Evolutionary conservation across 345 rosid species (phyloP).

Genomic region (Eucalyptus fibrosa): DNA sequence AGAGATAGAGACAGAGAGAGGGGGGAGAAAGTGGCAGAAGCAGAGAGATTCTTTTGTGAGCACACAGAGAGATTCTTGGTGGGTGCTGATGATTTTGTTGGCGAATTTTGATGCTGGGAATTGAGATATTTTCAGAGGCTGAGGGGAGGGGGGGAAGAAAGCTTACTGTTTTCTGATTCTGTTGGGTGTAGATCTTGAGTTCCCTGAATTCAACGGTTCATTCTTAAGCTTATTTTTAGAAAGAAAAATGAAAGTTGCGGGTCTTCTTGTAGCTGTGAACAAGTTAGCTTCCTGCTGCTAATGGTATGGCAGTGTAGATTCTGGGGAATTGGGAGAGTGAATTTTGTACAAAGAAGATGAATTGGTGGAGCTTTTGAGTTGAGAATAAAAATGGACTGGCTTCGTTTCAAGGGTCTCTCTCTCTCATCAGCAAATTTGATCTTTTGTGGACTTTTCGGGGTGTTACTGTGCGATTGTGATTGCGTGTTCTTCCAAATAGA

Average conservation of each 20-base stretch:
- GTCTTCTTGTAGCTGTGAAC: background rate
- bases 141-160: background rate
- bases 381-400: background rate
- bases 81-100: background rate
- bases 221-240: background rate
- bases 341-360: background rate
- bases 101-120: background rate
- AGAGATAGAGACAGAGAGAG: background rate
- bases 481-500: background rate
- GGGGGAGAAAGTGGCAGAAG: background rate
- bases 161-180: background rate
- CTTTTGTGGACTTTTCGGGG: background rate
- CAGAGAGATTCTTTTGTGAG: background rate
- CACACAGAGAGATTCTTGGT: background rate
- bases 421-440: slow-evolving; percentile 1
- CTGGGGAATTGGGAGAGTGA: background rate
- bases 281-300: background rate
- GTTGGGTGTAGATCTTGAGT: background rate
- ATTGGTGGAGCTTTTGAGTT: background rate
- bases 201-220: background rate
- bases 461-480: background rate
- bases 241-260: background rate
- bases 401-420: background rate
- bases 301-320: background rate
- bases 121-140: background rate